Evolutionary conservation across 208 protist species (phyloP), one percentile per base, ranked within the genome.

Genomic region (Trypanosoma platydactyli): DNA sequence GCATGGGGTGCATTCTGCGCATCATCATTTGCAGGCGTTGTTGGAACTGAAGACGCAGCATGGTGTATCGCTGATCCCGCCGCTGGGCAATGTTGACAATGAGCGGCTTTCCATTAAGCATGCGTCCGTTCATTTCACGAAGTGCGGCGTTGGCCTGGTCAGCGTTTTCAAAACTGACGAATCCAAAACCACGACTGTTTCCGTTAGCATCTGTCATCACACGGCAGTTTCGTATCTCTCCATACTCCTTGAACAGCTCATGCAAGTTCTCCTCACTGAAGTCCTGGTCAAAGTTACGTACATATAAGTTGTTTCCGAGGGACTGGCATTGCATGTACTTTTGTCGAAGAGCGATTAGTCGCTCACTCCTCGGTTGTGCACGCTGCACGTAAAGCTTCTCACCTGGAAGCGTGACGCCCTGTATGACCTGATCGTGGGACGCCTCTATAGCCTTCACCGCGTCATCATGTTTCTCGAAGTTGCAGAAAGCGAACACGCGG

Each of bases 191-290:
- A 64, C 90, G 90, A 70, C 92, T 98, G 27, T 89, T 91, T n/a
- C 97, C 97, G 55, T 83, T 91, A n/a, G 85, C 76, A 71, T 94
- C 89, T 49, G 77, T 84, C 85, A 93, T 91, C 53, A 99, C 94
- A 73, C 99, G 99, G 89, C 98, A 99, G 55, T 97, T 99, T 57
- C 99, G 93, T 69, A 99, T 99, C 45, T 92, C 92, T 52, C 98
- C 98, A 76, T 99, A 99, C 50, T 90, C 88, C 59, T 90, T 92
- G 88, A 99, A 99, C 7, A 98, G 97, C 71, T 99, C 98, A 73
- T 96, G 86, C 18, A 99, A 84, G 57, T 95, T 85, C 65, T 98
- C 96, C 71, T 98, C 95, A 59, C 98, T 98, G 75, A 99, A 98
- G 44, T 90, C 83, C 73, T 88, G 91, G 77, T 98, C 94, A 66